phyloP scores from a whole-genome alignment of 2,329 filamentous ascomycete species.

The Aspergillus sp. region DNA sequence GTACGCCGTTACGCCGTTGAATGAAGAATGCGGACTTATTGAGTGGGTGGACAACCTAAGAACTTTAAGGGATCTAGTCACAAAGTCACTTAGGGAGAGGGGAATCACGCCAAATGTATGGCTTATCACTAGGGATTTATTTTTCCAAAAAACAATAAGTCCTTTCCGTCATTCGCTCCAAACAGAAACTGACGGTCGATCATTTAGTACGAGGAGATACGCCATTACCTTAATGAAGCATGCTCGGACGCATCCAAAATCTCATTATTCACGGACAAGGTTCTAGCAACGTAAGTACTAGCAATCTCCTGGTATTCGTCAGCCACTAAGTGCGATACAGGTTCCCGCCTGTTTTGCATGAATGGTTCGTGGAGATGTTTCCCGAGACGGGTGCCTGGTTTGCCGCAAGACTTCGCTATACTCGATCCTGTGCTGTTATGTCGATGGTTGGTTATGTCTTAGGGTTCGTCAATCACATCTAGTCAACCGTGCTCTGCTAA shows the following conservation, averaged over 20 bases:
- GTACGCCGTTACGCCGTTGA: constrained; percentile 93
- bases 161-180: background rate
- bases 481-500: constrained; percentile 1
- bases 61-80: constrained; percentile 86
- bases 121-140: background rate
- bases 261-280: constrained; percentile 67
- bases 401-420: constrained; percentile 81
- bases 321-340: constrained; percentile 35
- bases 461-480: constrained; percentile 44
- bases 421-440: constrained; percentile 94
- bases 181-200: background rate
- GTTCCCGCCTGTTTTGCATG: constrained; percentile 81
- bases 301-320: background rate
- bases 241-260: constrained; percentile 62
- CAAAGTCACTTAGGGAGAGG: constrained; percentile 73
- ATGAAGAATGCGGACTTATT: constrained; percentile 96
- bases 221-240: constrained; percentile 62
- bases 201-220: constrained; percentile 67
- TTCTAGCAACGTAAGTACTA: constrained; percentile 46
- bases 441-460: constrained; percentile 98
- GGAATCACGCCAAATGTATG: constrained; percentile 58
- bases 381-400: constrained; percentile 94
- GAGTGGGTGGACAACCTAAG: constrained; percentile 98
- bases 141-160: background rate
- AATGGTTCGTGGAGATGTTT: constrained; percentile 96